Conservation (phyloP, 2,329 filamentous ascomycete species). For the Blastomyces gilchristii region DNA sequence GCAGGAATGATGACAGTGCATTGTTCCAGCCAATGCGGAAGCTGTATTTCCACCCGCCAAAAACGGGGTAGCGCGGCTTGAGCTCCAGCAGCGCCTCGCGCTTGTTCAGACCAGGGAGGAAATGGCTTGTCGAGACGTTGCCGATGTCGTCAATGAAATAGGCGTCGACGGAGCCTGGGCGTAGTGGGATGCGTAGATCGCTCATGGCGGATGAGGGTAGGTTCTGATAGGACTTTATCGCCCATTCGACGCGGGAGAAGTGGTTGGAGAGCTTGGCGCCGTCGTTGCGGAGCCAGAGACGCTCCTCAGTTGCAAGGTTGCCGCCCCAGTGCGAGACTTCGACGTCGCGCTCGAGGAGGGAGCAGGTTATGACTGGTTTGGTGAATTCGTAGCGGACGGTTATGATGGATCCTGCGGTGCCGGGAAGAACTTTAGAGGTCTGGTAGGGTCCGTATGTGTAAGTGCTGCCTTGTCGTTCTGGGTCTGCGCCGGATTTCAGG, state of each 20-base stretch:
- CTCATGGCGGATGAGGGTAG: conserved; percentile 68
- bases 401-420: conserved; percentile 51
- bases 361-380: conserved; percentile 74
- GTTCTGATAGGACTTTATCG: conserved; percentile 62
- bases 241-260: conserved; percentile 70
- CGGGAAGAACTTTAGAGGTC: conserved; percentile 58
- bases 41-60: conserved; percentile 96
- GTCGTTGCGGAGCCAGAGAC: conserved; percentile 77
- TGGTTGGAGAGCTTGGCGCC: conserved; percentile 65
- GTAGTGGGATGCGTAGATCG: conserved; percentile 69
- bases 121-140: conserved; percentile 89
- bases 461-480: conserved; percentile 72
- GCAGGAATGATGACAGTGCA: conserved; percentile 65
- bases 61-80: conserved; percentile 90
- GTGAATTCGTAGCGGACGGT: conserved; percentile 90
- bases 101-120: conserved; percentile 46
- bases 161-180: conserved; percentile 67
- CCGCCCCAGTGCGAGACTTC: conserved; percentile 98
- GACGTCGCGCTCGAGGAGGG: conserved; percentile 73
- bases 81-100: conserved; percentile 79
- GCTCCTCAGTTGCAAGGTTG: conserved; percentile 89
- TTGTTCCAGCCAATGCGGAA: conserved; percentile 96
- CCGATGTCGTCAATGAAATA: conserved; percentile 97
- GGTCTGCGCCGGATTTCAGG: conserved; percentile 52
- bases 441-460: conserved; percentile 86